Evolutionary conservation across 345 rosid genomes (phyloP), one percentile per base, ranked within the genome.

Genomic region (Corchorus capsularis): DNA sequence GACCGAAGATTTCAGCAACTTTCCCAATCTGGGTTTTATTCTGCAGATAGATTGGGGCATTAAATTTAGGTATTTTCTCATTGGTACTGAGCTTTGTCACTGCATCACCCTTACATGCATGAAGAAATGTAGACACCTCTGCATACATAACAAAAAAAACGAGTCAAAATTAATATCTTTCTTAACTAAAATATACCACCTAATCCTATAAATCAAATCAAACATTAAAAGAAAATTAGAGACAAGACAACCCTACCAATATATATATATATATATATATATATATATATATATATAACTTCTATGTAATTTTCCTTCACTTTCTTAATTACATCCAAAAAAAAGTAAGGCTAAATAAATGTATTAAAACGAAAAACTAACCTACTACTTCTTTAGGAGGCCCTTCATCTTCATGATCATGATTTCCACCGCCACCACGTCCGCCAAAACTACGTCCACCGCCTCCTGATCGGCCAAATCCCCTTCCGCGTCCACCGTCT

Each of bases 81-180:
- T 90, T 83, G 15, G 87, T 82, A n/a, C n/a, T n/a, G 60, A 95
- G 96, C 78, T 89, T 96, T 2, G 94, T 89, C 81, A 96, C 99
- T 2, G 97, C 99, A 50, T 96, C 98, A n/a, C 97, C 99, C 83
- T 96, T 98, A 16, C 95, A 89, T 4, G 94, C 94, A 72, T 96
- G 98, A 54, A 93, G 75, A 82, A 93, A 96, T 0, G 93, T 68
- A 16, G 96, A 87, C 59, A 92, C 85, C 91, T 96, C 99, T 90
- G 67, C 81, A 84, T 34, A 17, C 2, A 49, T 5, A 45, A 56
- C 60, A 77, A 20, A 34, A 2, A 17, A 3, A 10, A 0, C n/a
- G 35, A 35, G 12, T 34, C 59, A 50, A 6, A 16, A 59, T 52
- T 34, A 52, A 32, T 32, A 32, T 69, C 14, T 15, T 66, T n/a